These are phyloP conservation scores for Rhododendron griersonianum DNA, from an alignment of 148 eudicot species.

Conservation along the genomic window DNA sequence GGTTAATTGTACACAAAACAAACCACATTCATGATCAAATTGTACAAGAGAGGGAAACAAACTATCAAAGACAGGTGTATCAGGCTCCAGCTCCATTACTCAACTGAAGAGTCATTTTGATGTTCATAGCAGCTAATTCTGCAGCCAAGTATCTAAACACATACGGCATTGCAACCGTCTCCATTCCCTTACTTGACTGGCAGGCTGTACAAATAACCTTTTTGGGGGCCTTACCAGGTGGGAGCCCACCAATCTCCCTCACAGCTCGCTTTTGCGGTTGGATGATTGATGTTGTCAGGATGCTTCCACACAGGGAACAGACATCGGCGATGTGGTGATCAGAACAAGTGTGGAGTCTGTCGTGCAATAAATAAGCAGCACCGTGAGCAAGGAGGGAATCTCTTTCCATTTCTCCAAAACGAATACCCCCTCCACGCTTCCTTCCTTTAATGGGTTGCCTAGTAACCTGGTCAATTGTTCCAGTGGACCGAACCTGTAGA, in stretches of 20 bases:
- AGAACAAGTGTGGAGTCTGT: conserved; percentile 79
- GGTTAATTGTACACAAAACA: neutral
- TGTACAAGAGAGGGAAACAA: neutral
- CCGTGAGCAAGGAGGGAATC: conserved; percentile 96
- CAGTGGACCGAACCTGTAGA: conserved; percentile 87
- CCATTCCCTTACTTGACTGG: conserved; percentile 78
- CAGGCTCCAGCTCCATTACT: conserved; percentile 39
- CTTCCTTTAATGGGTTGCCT: conserved; percentile 94
- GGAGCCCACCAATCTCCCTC: conserved; percentile 54
- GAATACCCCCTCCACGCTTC: conserved; percentile 91
- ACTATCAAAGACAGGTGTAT: neutral
- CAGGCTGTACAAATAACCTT: conserved; percentile 70
- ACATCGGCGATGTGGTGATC: conserved; percentile 91
- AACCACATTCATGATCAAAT: neutral
- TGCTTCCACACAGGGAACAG: conserved; percentile 89
- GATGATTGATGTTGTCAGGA: conserved; percentile 52
- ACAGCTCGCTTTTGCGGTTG: conserved; percentile 41
- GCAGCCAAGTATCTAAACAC: conserved; percentile 84
- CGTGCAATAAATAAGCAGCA: conserved; percentile 81
- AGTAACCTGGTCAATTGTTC: conserved; percentile 71
- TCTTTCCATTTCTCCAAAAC: conserved; percentile 98
- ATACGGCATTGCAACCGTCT: conserved; percentile 95
- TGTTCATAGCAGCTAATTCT: conserved; percentile 92
- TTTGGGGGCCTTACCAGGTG: conserved; percentile 56
- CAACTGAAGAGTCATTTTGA: conserved; percentile 70